Base-by-base conservation (phyloP, 768 basidiomycete species). In the Lactarius evosmus region DNA sequence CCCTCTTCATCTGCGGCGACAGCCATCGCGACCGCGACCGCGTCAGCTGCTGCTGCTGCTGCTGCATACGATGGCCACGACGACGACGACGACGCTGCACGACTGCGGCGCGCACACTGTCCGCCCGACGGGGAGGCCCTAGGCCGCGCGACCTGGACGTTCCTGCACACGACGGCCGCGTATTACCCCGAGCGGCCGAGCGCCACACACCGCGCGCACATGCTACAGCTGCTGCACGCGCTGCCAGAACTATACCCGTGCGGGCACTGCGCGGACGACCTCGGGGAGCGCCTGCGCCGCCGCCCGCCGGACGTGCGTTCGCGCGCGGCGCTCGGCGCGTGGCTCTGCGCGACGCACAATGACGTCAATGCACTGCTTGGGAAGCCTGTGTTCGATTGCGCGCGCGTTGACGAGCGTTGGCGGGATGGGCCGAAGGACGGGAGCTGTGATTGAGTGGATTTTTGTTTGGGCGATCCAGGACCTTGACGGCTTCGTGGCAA, bases 101-200 rank as follows among this genome's bases (percentile, higher is more conserved):
- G 81, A 25, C 83, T 84, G 11, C 46, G 9, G 25, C 46, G 22
- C 1, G 76, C 78, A 5, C 79, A 90, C 61, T 98, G 96, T 72
- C 96, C 96, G 14, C 87, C 95, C 0, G 95, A 98, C 74, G 87
- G 88, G 51, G 93, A 95, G 72, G 81, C 85, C 63, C 87, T 98
- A 55, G 96, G 96, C 2, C 85, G 86, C 55, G 89, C 95, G 51
- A 96, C 96, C 1, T 98, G 96, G 96, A 89, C 94, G 17, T 98
- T 98, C 82, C 80, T 98, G 34, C 96, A 98, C 72, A 88, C 94
- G 9, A 89, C 96, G 6, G 95, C 95, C 0, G 93, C 96, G 25
- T 97, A 98, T 75, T 98, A 95, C 76, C 95, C 96, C 30, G 85
- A 88, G n/a, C 75, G 78, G 17, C 93, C 96, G 0, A 84, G 87